Evolutionary conservation across 768 basidiomycete species (phyloP), one percentile per base, ranked within the genome.

Genomic region (Suillus paluster): DNA sequence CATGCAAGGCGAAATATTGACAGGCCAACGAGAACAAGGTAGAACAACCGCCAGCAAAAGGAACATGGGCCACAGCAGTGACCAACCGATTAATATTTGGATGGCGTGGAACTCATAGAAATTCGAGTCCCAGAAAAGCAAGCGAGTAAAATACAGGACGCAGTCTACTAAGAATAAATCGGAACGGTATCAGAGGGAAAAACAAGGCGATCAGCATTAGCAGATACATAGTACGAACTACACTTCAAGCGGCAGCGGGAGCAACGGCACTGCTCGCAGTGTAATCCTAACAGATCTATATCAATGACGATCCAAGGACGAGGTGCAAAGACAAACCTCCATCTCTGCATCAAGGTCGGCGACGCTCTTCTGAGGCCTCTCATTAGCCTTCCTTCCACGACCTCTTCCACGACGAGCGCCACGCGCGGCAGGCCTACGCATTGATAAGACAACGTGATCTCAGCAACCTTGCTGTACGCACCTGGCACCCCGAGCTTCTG

Each of bases 291-390:
- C 27, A 58, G 42, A 50, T 23, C 41, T 5, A 63, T 55, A 58
- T 58, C n/a, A 54, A 66, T 41, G 5, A n/a, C 33, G 11, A 12
- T 7, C 8, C 2, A 17, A 45, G 17, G 30, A 27, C 15, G 23
- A 4, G 57, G 23, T 27, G 21, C 14, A 42, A 50, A 4, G 21
- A 73, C 87, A 42, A 62, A 97, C 97, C 86, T 92, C 92, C 97
- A 99, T 99, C 82, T 99, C 97, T 9, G 96, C 95, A 73, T 99
- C 97, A 46, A 99, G 86, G 73, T 96, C 94, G 36, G 93, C 97
- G 4, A 82, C 93, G 23, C 87, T 86, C 81, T 97, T 97, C 60
- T 81, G 79, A 5, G 91, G 85, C 65, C 94, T 80, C 58, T 91
- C 87, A 19, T 19, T 61, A 45, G 66, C 72, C 68, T 84, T 85